Conservation (phyloP, 495 filamentous ascomycete species). For the Penicillium longicatenatum region DNA sequence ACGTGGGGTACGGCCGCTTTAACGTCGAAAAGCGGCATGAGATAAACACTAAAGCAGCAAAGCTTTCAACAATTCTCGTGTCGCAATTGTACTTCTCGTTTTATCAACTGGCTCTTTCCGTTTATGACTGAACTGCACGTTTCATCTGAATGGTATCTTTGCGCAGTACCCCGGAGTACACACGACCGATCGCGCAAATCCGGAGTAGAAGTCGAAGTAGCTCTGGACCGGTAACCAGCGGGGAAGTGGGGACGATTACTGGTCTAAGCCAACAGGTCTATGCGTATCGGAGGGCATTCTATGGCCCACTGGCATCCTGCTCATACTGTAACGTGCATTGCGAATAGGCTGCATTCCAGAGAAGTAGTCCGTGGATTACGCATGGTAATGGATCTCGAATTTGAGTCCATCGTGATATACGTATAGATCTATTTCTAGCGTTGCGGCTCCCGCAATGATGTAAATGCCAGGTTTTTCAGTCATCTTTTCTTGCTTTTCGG, state of each 20-base stretch:
- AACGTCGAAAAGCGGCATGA: background rate
- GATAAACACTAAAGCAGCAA: background rate
- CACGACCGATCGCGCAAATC: conserved; percentile 15
- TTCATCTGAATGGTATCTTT: background rate
- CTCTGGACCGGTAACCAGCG: conserved; percentile 9
- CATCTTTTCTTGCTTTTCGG: background rate
- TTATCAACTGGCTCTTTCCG: background rate
- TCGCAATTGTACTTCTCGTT: too few species aligned
- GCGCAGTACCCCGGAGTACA: conserved; percentile 11
- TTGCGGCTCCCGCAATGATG: background rate
- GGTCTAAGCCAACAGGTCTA: conserved; percentile 1
- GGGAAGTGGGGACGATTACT: conserved; percentile 13
- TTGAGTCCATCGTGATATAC: background rate
- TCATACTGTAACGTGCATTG: too few species aligned
- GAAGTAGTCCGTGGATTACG: background rate
- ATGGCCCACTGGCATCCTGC: background rate
- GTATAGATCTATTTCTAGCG: background rate
- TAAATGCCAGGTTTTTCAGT: background rate
- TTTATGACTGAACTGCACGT: background rate
- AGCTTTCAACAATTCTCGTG: too few species aligned
- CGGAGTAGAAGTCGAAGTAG: background rate
- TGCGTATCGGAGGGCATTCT: background rate
- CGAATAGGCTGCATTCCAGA: conserved; percentile 21
- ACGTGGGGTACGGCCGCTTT: background rate
- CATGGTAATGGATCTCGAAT: background rate